Evolutionary conservation across 768 basidiomycete species (phyloP).

Genomic region (Lactarius evosmus): DNA sequence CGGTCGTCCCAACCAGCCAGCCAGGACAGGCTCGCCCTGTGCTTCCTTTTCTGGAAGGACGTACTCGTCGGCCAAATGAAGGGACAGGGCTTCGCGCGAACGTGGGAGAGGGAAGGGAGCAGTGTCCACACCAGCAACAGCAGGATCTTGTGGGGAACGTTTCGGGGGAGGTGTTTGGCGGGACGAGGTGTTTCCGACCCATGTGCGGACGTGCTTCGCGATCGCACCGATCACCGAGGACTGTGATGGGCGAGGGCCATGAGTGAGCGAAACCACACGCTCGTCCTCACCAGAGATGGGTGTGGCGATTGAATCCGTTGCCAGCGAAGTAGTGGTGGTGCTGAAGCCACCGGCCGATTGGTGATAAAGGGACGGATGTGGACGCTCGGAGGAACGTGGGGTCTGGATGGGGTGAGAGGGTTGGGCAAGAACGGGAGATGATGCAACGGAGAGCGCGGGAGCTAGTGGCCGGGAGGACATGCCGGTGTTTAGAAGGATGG

Average conservation of each 20-base stretch:
- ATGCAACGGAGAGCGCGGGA: conserved; percentile 27
- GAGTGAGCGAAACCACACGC: background rate
- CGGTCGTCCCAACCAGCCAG: conserved; percentile 20
- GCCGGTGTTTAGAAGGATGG: conserved; percentile 19
- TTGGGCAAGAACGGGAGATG: conserved; percentile 23
- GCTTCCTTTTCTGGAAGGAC: conserved; percentile 21
- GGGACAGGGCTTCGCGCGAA: conserved; percentile 18
- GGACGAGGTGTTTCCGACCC: conserved; percentile 25
- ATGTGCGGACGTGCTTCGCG: conserved; percentile 28
- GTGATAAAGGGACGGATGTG: conserved; percentile 12
- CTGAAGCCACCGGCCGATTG: conserved; percentile 23
- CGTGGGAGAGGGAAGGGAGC: conserved; percentile 17
- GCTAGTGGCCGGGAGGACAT: conserved; percentile 20
- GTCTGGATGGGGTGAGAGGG: conserved; percentile 27
- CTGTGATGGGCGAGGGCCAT: background rate
- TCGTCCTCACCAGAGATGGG: conserved; percentile 27
- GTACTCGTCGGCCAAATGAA: conserved; percentile 29
- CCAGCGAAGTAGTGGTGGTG: conserved; percentile 27
- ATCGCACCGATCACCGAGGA: conserved; percentile 24
- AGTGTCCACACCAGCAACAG: conserved; percentile 18
- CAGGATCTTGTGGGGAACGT: conserved; percentile 18
- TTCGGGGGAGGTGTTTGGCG: conserved; percentile 17
- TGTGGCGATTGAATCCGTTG: conserved; percentile 36
- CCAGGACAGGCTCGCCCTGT: background rate
- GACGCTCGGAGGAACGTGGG: conserved; percentile 25